Evolutionary conservation across 257 asterid genomes (phyloP).

Genomic region (Lycium barbarum): DNA sequence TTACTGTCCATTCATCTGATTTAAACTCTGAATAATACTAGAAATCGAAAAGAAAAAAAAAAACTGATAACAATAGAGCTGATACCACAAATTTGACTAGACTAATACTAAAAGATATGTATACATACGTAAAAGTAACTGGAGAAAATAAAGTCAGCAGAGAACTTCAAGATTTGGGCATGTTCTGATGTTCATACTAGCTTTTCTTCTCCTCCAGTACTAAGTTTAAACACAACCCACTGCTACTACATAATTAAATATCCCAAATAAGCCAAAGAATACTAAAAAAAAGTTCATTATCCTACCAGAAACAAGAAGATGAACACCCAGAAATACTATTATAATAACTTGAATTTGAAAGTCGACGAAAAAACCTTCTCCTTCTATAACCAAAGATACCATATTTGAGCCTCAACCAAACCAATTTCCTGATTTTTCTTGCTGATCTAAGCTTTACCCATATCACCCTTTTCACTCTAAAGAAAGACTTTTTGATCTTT

Average conservation of each 20-base stretch:
- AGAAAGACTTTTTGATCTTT: slow-evolving; percentile 58
- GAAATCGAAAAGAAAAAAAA: not conserved
- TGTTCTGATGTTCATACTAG: not conserved
- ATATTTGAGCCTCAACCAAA: slow-evolving; percentile 58
- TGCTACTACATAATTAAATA: not conserved
- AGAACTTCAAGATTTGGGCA: not conserved
- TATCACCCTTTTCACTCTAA: slow-evolving; percentile 57
- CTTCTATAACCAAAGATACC: slow-evolving; percentile 58
- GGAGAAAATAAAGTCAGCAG: not conserved
- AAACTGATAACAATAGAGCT: not conserved
- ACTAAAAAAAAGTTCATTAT: not conserved
- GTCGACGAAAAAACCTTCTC: slow-evolving; percentile 47
- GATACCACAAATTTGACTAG: not conserved
- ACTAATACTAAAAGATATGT: not conserved
- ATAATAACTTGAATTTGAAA: slow-evolving; percentile 24
- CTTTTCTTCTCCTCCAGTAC: not conserved
- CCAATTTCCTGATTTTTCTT: slow-evolving; percentile 51
- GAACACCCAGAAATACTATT: slow-evolving; percentile 7
- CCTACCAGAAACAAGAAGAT: slow-evolving; percentile 54
- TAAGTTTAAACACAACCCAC: not conserved
- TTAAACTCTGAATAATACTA: not conserved
- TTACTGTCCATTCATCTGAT: not conserved
- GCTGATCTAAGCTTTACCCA: slow-evolving; percentile 56
- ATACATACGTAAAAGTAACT: not conserved
- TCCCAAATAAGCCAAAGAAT: not conserved